A percentile compares a stretch with the other conserved stretches of the same genome.
phyloP scores from a whole-genome alignment of 2,329 filamentous ascomycete genomes.

The Fusarium virguliforme region DNA sequence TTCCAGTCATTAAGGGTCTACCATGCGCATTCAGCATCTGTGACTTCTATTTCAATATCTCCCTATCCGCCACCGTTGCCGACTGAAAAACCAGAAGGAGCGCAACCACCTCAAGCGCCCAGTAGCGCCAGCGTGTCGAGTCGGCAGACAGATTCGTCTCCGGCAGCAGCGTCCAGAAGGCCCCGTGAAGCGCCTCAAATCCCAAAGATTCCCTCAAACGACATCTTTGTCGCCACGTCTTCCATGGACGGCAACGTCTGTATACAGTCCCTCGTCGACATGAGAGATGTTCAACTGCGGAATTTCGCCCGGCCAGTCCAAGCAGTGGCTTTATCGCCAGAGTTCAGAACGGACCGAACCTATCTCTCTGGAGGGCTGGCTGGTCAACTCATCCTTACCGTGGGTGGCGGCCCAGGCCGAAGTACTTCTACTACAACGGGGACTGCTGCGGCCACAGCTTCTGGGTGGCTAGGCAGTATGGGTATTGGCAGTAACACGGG shows the following conservation, averaged over 20 bases:
- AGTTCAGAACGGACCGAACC: slow-evolving; percentile 89
- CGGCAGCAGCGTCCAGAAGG: slow-evolving; percentile 68
- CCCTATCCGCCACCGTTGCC: slow-evolving; percentile 78
- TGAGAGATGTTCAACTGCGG: slow-evolving; percentile 90
- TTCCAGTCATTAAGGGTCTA: slow-evolving; percentile 89
- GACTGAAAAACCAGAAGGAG: slow-evolving; percentile 61
- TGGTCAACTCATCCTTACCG: slow-evolving; percentile 88
- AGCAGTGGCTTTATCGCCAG: slow-evolving; percentile 92
- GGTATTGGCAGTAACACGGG: slow-evolving; percentile 84
- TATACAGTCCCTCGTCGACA: slow-evolving; percentile 87
- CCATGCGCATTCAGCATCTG: slow-evolving; percentile 91
- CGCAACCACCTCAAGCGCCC: slow-evolving; percentile 57
- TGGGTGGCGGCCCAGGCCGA: slow-evolving; percentile 83
- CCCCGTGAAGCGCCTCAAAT: slow-evolving; percentile 70
- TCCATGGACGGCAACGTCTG: slow-evolving; percentile 98
- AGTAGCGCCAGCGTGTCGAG: slow-evolving; percentile 54
- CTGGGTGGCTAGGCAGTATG: slow-evolving; percentile 92
- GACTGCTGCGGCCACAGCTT: slow-evolving; percentile 86
- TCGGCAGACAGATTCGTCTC: slow-evolving; percentile 59
- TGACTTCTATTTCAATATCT: slow-evolving; percentile 91
- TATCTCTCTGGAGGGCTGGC: slow-evolving; percentile 94
- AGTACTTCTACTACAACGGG: slow-evolving; percentile 90
- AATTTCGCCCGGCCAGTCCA: slow-evolving; percentile 96
- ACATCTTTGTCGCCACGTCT: slow-evolving; percentile 93
- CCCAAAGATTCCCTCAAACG: slow-evolving; percentile 85